These are phyloP conservation scores for Trypanosoma caninum DNA, from an alignment of 208 protist genomes.

Conservation along the genomic window DNA sequence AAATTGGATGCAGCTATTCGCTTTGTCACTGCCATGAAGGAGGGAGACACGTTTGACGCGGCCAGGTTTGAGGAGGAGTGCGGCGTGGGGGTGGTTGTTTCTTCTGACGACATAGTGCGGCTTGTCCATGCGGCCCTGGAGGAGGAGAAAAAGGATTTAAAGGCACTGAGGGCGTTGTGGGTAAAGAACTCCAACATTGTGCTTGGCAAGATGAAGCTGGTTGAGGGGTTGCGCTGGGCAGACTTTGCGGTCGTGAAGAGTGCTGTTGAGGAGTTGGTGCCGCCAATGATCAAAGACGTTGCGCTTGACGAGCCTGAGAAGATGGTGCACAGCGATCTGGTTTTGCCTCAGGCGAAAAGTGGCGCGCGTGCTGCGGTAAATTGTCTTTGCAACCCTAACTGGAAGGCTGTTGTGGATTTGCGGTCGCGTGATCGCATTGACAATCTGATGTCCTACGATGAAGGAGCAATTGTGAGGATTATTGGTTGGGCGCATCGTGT, in stretches of 20 bases:
- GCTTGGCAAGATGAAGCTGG: slow-evolving; percentile 77
- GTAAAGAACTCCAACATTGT: slow-evolving; percentile 83
- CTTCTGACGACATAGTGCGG: slow-evolving; percentile 35
- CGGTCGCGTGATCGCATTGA: slow-evolving; percentile 45
- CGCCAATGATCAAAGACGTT: slow-evolving; percentile 55
- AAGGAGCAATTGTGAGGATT: slow-evolving; percentile 75
- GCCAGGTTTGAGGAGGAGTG: slow-evolving; percentile 58
- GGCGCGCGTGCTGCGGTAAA: not conserved
- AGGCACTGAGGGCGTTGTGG: slow-evolving; percentile 60
- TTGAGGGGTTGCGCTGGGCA: slow-evolving; percentile 71
- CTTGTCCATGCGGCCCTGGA: slow-evolving; percentile 56
- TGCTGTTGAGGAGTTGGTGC: slow-evolving; percentile 61
- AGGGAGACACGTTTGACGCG: slow-evolving; percentile 33
- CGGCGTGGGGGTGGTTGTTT: slow-evolving; percentile 74
- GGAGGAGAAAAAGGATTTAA: slow-evolving; percentile 43
- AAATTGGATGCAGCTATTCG: slow-evolving; percentile 80
- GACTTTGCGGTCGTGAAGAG: slow-evolving; percentile 60
- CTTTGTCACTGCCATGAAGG: slow-evolving; percentile 60
- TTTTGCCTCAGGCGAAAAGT: not conserved
- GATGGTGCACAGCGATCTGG: slow-evolving; percentile 1
- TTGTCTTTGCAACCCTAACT: slow-evolving; percentile 60
- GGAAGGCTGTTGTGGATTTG: slow-evolving; percentile 36
- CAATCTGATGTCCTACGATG: slow-evolving; percentile 41
- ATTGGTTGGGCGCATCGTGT: slow-evolving; percentile 95
- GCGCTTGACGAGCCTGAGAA: slow-evolving; percentile 19